These are phyloP conservation scores for Neoascochyta sp. DNA, from an alignment of 2,329 filamentous ascomycete genomes.

Conservation along the genomic window DNA sequence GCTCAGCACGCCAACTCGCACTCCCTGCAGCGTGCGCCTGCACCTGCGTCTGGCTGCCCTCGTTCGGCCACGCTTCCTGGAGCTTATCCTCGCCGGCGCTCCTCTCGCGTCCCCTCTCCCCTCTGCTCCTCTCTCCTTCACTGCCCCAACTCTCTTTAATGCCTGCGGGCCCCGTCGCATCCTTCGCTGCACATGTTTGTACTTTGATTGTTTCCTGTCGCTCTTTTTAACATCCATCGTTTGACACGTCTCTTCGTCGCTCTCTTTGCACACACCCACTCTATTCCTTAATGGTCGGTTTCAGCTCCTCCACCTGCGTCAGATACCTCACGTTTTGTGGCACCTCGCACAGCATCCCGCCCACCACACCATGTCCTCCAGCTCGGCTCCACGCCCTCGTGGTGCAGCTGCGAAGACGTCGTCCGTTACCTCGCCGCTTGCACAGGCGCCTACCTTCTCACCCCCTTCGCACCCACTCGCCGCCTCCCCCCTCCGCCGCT, in stretches of 20 bases:
- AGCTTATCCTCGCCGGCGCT: no score
- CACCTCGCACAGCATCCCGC: constrained; percentile 15
- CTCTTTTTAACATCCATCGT: constrained; percentile 28
- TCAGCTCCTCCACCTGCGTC: constrained; percentile 20
- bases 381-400: constrained; percentile 19
- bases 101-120: constrained; percentile 28
- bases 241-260: constrained; percentile 20
- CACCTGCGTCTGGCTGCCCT: constrained; percentile 26
- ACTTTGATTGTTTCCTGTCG: constrained; percentile 32
- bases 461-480: constrained; percentile 24
- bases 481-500: constrained; percentile 34
- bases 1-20: no score
- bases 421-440: constrained; percentile 23
- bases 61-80: constrained; percentile 15
- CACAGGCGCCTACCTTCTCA: constrained; percentile 29
- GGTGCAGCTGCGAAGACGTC: constrained; percentile 23
- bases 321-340: constrained; percentile 19
- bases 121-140: constrained; percentile 25
- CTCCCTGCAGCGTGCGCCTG: constrained; percentile 26
- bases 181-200: constrained; percentile 36
- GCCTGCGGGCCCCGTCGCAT: constrained; percentile 33
- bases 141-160: constrained; percentile 32
- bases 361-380: constrained; percentile 32
- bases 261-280: constrained; percentile 14
- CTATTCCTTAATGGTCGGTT: constrained; percentile 32